Conservation (phyloP, 805 yeast genomes). For the Kuraishia piskuri region DNA sequence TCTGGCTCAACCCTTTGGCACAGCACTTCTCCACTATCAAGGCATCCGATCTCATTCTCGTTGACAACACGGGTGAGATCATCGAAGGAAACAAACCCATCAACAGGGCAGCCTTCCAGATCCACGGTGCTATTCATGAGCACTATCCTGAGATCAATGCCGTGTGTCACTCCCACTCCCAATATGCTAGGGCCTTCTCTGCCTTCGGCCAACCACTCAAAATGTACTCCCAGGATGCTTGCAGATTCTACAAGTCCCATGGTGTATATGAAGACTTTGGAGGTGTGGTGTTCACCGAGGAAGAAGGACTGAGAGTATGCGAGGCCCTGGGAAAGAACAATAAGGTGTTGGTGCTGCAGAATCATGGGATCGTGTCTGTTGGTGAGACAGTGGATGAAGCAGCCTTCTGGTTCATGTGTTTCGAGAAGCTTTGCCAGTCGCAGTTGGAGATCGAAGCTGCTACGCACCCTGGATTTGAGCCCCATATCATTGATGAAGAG, state of each 20-base stretch:
- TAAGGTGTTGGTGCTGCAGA: slow-evolving; percentile 51
- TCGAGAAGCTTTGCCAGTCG: slow-evolving; percentile 60
- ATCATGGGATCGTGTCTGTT: slow-evolving; percentile 67
- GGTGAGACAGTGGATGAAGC: slow-evolving; percentile 71
- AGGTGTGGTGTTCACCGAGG: slow-evolving; percentile 64
- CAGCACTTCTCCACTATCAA: slow-evolving; percentile 56
- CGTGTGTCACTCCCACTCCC: slow-evolving; percentile 65
- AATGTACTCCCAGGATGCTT: slow-evolving; percentile 75
- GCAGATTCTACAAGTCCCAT: slow-evolving; percentile 58
- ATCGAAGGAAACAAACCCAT: slow-evolving; percentile 47
- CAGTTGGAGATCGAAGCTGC: slow-evolving; percentile 56
- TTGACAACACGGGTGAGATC: slow-evolving; percentile 53
- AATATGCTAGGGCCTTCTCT: slow-evolving; percentile 57
- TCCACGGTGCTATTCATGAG: slow-evolving; percentile 59
- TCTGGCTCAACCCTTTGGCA: slow-evolving; percentile 86
- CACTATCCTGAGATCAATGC: slow-evolving; percentile 66
- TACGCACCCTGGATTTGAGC: slow-evolving; percentile 28
- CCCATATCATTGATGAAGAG: slow-evolving; percentile 41
- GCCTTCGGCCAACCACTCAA: slow-evolving; percentile 62
- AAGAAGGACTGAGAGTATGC: slow-evolving; percentile 57
- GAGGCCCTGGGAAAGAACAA: slow-evolving; percentile 50
- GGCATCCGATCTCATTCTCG: slow-evolving; percentile 56
- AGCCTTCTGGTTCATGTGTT: slow-evolving; percentile 50
- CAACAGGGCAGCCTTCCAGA: slow-evolving; percentile 63
- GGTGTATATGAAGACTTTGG: slow-evolving; percentile 66